Percentiles rank a stretch among this genome's conserved stretches.
Evolutionary conservation across 176 grass and related monocot genomes (phyloP).

Genomic region (Oryza australiensis): DNA sequence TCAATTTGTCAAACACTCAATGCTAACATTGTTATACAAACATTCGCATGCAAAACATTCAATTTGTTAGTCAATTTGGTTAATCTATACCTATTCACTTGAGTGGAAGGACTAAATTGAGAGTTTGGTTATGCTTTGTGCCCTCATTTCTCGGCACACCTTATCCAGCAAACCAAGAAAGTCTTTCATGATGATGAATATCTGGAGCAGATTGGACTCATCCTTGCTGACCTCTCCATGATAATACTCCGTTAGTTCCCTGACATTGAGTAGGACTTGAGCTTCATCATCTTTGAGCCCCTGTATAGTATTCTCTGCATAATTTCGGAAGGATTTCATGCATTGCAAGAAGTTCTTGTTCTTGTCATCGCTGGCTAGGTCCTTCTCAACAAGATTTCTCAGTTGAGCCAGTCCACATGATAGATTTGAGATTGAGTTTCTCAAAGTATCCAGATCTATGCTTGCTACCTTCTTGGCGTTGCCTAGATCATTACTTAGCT

Average conservation of each 20-base stretch:
- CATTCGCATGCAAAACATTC: neutral
- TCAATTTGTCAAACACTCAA: neutral
- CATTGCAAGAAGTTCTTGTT: conserved; percentile 57
- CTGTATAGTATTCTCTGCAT: conserved; percentile 57
- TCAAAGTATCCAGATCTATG: conserved; percentile 72
- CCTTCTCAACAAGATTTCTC: conserved; percentile 51
- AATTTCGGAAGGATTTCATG: conserved; percentile 56
- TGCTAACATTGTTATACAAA: conserved; percentile 13
- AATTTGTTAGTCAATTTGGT: conserved; percentile 24
- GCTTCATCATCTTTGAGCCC: conserved; percentile 62
- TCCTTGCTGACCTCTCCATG: conserved; percentile 80
- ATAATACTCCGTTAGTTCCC: conserved; percentile 80
- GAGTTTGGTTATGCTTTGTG: conserved; percentile 43
- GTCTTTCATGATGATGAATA: conserved; percentile 84
- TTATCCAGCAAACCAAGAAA: conserved; percentile 79
- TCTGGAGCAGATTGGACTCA: conserved; percentile 67
- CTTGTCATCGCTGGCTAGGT: conserved; percentile 24
- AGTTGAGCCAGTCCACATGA: conserved; percentile 61
- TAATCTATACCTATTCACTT: conserved; percentile 41
- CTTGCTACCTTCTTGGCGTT: conserved; percentile 88
- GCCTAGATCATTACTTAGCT: conserved; percentile 66
- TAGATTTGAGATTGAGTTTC: conserved; percentile 75
- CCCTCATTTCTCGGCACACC: conserved; percentile 60
- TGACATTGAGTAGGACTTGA: conserved; percentile 58
- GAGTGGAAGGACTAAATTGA: conserved; percentile 34